Conservation (phyloP, 345 rosid species). For the Boechera stricta region DNA sequence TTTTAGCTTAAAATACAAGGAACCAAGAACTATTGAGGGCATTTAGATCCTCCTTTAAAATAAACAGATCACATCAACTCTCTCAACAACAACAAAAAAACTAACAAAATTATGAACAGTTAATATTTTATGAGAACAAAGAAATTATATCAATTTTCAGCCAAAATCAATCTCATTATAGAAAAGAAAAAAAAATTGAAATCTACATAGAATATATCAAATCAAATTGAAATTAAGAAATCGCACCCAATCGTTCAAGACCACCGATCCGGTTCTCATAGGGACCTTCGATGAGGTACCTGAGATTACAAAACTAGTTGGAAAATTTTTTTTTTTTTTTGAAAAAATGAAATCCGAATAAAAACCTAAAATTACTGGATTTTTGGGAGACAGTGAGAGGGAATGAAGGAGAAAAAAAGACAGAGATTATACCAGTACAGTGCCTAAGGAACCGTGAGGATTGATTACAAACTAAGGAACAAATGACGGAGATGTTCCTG, state of each 20-base stretch:
- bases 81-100: not conserved
- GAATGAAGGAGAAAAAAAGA: conserved; percentile 24
- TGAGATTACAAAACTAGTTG: conserved; percentile 3
- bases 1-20: conserved; percentile 19
- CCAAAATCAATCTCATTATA: not conserved
- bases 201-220: not conserved
- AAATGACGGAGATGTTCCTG: conserved; percentile 45
- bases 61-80: conserved; percentile 9
- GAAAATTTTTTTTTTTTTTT: no score
- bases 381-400: conserved; percentile 30
- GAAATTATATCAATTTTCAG: not conserved
- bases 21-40: not conserved
- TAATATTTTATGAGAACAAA: no score
- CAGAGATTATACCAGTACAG: conserved; percentile 37
- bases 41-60: not conserved
- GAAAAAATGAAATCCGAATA: not conserved
- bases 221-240: conserved; percentile 4
- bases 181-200: not conserved
- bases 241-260: not conserved
- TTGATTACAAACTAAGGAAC: conserved; percentile 34
- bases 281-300: conserved; percentile 20
- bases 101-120: not conserved
- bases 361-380: conserved; percentile 19
- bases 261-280: conserved; percentile 3
- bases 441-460: conserved; percentile 42